Evolutionary conservation across 2,329 filamentous ascomycete genomes (phyloP), one percentile per base, ranked within the genome.

Genomic region (Phyllosticta ampelicida): DNA sequence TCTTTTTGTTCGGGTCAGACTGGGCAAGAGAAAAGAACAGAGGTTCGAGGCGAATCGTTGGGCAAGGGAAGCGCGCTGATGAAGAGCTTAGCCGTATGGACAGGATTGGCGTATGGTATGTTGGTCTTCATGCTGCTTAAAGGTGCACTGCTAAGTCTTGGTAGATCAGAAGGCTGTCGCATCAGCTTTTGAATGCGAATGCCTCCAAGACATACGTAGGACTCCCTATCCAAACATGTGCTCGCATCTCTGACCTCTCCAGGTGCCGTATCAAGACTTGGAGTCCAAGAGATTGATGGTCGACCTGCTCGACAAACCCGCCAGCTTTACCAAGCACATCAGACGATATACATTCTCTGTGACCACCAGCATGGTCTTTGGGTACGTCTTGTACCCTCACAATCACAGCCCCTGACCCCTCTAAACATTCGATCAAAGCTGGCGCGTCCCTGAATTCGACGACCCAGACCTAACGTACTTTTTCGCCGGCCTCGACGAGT

Each of bases 201-300:
- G 64, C 60, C 0, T 60, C 61, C 5, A 53, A 26, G 10, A 54
- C 56, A 18, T 67, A 65, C 53, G 49, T 65, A 19, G 26, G 19
- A 18, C 9, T n/a, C 18, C 6, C 20, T 6, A 49, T 8, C 23
- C 3, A 23, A 2, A 8, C 11, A 21, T 21, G n/a, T n/a, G n/a
- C n/a, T 53, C 23, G 44, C 51, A n/a, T 51, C 19, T 30, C 26
- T 11, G 51, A 13, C 51, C n/a, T n/a, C 16, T 29, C 2, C 26
- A 81, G 59, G 70, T 81, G 0, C 76, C 79, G 0, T 82, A 82
- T 61, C 80, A 83, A 62, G 74, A 78, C 53, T 70, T 83, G 2
- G 80, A 83, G 64, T 80, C 77, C 65, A 79, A 77, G 63, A 74
- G 77, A 54, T 78, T 83, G 78, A 68, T 81, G 19, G 61, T 70